Evolutionary conservation across 1,139 yeast species (phyloP).

Genomic region (Meyerozyma athensensis): DNA sequence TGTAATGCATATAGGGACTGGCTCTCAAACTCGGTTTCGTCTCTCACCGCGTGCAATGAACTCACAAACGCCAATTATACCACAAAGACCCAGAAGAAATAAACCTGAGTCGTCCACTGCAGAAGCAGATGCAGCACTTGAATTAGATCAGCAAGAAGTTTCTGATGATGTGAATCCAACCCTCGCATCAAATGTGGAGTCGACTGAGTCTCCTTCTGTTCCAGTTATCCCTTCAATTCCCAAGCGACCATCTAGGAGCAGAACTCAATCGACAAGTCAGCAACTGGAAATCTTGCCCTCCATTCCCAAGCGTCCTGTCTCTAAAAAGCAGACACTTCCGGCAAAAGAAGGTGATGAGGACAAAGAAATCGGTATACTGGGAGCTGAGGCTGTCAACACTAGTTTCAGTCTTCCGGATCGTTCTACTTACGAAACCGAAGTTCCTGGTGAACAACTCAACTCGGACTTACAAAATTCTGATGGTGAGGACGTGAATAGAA

Average conservation of each 20-base stretch:
- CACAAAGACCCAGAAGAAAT: conserved; percentile 15
- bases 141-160: no score
- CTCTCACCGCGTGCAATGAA: no score
- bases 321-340: background rate
- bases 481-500: conserved; percentile 30
- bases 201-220: conserved; percentile 5
- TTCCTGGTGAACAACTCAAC: conserved; percentile 5
- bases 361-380: no score
- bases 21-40: no score
- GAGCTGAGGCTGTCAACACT: no score
- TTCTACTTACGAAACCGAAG: no score
- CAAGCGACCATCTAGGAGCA: background rate
- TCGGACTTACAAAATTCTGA: conserved; percentile 3
- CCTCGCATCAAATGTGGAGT: no score
- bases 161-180: background rate
- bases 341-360: conserved; percentile 1
- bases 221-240: conserved; percentile 14
- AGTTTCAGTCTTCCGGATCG: no score
- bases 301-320: conserved; percentile 1
- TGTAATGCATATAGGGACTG: no score
- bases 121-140: background rate
- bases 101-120: background rate
- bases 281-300: conserved; percentile 1
- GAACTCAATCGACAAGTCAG: background rate
- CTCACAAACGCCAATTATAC: conserved; percentile 8